Evolutionary conservation across 305 asterid genomes (phyloP), one percentile per base, ranked within the genome.

Genomic region (Solanum hybrid): DNA sequence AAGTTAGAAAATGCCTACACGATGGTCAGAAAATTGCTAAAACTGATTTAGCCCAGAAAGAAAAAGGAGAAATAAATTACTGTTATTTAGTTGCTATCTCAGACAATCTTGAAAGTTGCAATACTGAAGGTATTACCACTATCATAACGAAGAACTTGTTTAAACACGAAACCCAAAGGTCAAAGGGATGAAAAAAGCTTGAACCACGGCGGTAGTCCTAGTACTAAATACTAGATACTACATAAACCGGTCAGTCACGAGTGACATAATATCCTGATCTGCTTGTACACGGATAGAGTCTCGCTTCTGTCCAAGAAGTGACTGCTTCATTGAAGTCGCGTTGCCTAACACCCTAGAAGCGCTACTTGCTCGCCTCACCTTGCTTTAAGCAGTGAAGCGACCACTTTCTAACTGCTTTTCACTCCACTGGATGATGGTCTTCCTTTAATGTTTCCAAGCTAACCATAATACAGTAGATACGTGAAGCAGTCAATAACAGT

Each of bases 391-490:
- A 73, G 35, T 73, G 22, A 73, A 28, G 5, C 9, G 3, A 13
- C 22, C 5, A 16, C 79, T 28, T 64, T 64, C 73, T 22, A 64
- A 64, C 73, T 64, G 28, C 26, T 64, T 73, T 73, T 73, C 36
- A 13, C 36, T 28, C 34, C 79, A 28, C 22, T 74, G n/a, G 37
- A 89, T 86, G 91, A 36, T 79, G 22, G 64, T 86, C 89, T 85
- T 86, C 87, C 77, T 74, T 36, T 75, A 78, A 86, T 46, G 73
- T 83, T 86, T 89, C 51, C 89, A 89, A 35, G 86, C 71, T 24
- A 74, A 88, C 80, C 76, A 51, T 85, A 89, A 85, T 76, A 89
- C 42, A 85, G 77, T 77, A 87, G 83, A 77, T 90, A 79, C 67
- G 85, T 24, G 64, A 90, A 90, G 82, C 89, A 61, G 74, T 64